Conservation (phyloP, 169 alveolate species). For the Cryptosporidium parvum region DNA sequence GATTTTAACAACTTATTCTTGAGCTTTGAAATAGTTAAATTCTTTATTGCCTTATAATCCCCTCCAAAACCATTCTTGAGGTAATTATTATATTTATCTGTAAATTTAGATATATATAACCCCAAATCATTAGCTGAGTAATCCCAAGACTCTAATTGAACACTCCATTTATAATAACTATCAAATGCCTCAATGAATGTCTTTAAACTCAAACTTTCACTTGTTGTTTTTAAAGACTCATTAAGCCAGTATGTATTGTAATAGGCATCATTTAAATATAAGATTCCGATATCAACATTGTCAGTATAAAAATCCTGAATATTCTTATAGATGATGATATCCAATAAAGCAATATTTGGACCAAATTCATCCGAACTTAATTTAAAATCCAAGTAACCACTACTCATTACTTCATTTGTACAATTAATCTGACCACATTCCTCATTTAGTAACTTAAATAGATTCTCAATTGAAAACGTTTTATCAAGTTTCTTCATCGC, state of each 20-base stretch:
- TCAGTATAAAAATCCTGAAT: background rate
- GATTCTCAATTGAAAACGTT: background rate
- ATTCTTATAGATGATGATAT: slow-evolving; percentile 15
- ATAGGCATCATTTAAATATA: slow-evolving; percentile 44
- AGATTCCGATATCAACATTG: background rate
- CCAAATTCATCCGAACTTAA: slow-evolving; percentile 28
- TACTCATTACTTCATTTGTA: background rate
- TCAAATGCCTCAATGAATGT: slow-evolving; percentile 16
- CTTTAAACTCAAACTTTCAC: slow-evolving; percentile 8
- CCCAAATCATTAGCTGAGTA: slow-evolving; percentile 45
- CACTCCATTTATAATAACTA: slow-evolving; percentile 45
- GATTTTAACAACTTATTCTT: background rate
- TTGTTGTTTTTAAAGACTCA: background rate
- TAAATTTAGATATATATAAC: slow-evolving; percentile 17
- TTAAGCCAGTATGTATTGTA: slow-evolving; percentile 10
- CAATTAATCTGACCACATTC: slow-evolving; percentile 1
- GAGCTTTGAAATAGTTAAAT: slow-evolving; percentile 14
- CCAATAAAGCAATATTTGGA: slow-evolving; percentile 44
- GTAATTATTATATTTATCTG: background rate
- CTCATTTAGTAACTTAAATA: slow-evolving; percentile 15
- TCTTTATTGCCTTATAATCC: background rate
- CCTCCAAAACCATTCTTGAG: background rate
- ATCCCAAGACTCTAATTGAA: slow-evolving; percentile 30
- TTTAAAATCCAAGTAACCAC: background rate
- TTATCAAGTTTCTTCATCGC: background rate